phyloP scores from a whole-genome alignment of 257 asterid genomes.

The Ajuga chamaepitys region DNA sequence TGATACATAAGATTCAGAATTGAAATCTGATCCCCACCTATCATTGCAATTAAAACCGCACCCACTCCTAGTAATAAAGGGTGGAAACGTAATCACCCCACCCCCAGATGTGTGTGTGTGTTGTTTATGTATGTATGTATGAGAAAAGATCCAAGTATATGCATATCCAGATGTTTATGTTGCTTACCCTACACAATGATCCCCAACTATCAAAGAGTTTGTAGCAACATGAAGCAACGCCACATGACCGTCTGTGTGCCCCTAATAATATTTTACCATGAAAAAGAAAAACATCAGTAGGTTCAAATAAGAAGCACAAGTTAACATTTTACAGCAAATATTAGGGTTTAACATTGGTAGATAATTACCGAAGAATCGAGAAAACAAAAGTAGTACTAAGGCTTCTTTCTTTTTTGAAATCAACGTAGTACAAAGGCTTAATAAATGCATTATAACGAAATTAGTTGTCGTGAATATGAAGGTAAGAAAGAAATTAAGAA shows the following conservation, averaged over 20 bases:
- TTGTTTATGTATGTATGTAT: no score
- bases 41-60: no score
- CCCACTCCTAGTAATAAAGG: background rate
- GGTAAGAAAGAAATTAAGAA: background rate
- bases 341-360: background rate
- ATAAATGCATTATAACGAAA: background rate
- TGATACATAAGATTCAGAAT: background rate
- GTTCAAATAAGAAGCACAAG: constrained; percentile 4
- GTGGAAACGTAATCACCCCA: no score
- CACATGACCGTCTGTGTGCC: constrained; percentile 97
- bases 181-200: constrained; percentile 95
- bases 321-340: background rate
- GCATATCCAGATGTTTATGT: background rate
- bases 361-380: background rate
- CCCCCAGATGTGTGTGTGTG: no score
- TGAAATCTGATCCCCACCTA: no score
- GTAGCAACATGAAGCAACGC: constrained; percentile 77
- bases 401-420: no score
- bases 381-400: background rate
- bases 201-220: constrained; percentile 85
- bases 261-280: constrained; percentile 38
- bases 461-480: background rate
- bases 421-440: background rate
- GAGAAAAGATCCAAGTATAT: background rate
- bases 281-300: background rate